Evolutionary conservation across 345 rosid genomes (phyloP).

Genomic region (Citrus unshiu): DNA sequence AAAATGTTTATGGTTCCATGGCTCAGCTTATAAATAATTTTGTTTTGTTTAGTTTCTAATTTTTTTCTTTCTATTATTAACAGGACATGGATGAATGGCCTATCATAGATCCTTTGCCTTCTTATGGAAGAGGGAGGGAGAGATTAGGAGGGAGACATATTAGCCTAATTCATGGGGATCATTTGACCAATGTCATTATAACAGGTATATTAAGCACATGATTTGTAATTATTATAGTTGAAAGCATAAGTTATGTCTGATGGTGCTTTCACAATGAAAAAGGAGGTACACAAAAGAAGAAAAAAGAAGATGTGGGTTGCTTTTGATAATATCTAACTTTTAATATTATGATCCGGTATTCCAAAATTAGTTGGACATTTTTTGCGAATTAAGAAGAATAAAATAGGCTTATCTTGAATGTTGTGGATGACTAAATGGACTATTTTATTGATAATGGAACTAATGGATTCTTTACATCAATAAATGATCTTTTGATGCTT

Average conservation of each 20-base stretch:
- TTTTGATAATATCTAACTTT: neutral
- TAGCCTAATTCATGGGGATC: constrained; percentile 96
- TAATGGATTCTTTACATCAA: neutral
- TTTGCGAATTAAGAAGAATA: neutral
- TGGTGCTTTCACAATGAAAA: neutral
- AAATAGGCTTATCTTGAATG: neutral
- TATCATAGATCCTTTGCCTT: constrained; percentile 80
- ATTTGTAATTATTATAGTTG: neutral
- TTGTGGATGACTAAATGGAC: neutral
- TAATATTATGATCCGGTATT: neutral
- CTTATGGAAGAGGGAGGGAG: constrained; percentile 99
- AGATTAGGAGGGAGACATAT: constrained; percentile 94
- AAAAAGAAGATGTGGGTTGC: neutral
- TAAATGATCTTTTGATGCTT: neutral
- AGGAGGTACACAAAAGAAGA: too few relatives aligned
- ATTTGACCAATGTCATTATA: constrained; percentile 76
- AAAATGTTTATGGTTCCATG: neutral
- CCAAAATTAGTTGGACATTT: neutral
- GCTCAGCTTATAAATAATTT: neutral
- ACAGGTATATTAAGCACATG: constrained; percentile 49
- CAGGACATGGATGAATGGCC: constrained; percentile 80
- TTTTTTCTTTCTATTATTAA: neutral
- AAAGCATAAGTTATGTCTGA: neutral
- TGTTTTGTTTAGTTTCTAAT: neutral
- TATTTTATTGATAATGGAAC: neutral